Evolutionary conservation across 1,139 yeast species (phyloP).

Genomic region (Protomyces inundatus): DNA sequence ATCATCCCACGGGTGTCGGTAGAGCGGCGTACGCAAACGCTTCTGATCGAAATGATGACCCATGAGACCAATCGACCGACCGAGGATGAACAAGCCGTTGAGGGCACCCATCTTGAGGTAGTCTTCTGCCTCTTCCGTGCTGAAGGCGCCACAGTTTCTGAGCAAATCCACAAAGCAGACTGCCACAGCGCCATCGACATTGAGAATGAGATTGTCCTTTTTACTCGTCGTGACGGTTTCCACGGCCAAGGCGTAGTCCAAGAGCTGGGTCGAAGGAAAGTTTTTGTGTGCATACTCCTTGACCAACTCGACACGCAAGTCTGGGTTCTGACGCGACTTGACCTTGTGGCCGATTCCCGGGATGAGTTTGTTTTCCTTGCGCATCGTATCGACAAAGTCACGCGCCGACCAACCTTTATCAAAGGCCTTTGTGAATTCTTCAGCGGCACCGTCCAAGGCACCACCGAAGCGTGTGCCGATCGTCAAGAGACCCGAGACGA

Average conservation of each 20-base stretch:
- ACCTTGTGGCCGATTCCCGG: conserved; percentile 49
- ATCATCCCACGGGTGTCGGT: conserved; percentile 50
- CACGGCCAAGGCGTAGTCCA: conserved; percentile 48
- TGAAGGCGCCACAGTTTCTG: conserved; percentile 46
- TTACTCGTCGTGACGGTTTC: conserved; percentile 48
- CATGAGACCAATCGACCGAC: conserved; percentile 47
- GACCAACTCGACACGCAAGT: conserved; percentile 48
- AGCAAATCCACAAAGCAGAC: conserved; percentile 46
- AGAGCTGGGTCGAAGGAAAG: conserved; percentile 44
- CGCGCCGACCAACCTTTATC: conserved; percentile 47
- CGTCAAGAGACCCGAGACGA: conserved; percentile 46
- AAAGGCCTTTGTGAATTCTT: conserved; percentile 45
- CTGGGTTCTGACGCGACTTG: conserved; percentile 48
- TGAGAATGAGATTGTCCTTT: conserved; percentile 47
- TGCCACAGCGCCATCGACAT: conserved; percentile 48
- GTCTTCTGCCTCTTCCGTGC: conserved; percentile 45
- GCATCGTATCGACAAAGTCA: conserved; percentile 46
- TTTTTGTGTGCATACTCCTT: conserved; percentile 46
- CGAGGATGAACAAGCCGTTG: conserved; percentile 46
- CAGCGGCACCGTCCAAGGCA: conserved; percentile 48
- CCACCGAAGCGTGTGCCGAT: conserved; percentile 49
- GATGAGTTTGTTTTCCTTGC: conserved; percentile 47
- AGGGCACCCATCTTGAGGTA: conserved; percentile 47
- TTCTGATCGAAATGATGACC: conserved; percentile 48
- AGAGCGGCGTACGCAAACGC: conserved; percentile 46